A percentile compares a stretch with the other conserved stretches of the same genome.
Conservation (phyloP, 192 early-diverging fungal genomes). For the Coemansia sp. region DNA sequence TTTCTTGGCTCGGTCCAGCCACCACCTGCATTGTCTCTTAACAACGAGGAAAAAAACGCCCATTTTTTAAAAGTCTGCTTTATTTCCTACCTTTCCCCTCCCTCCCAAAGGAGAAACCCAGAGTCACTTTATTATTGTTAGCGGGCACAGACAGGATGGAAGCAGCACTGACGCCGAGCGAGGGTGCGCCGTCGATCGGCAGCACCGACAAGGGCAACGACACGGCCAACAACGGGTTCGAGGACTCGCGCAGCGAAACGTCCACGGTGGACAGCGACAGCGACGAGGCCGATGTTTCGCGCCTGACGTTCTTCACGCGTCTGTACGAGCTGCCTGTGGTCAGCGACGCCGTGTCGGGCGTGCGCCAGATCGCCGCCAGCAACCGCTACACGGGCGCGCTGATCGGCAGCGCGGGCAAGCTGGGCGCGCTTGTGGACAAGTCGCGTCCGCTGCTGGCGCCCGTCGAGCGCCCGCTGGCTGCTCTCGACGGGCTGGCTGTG, state of each 20-base stretch:
- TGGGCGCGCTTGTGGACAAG: conserved; percentile 39
- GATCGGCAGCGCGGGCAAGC: conserved; percentile 43
- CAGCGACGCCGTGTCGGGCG: conserved; percentile 49
- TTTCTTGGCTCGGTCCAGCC: conserved; percentile 4
- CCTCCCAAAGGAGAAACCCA: no score
- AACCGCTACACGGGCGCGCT: conserved; percentile 43
- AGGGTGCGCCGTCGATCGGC: conserved; percentile 7
- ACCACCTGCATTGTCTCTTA: background rate
- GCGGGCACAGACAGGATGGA: background rate
- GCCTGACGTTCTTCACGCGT: conserved; percentile 48
- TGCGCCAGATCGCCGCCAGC: conserved; percentile 50
- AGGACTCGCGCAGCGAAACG: conserved; percentile 55
- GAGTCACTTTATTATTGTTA: background rate
- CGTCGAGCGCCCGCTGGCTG: conserved; percentile 53
- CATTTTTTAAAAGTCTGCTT: background rate
- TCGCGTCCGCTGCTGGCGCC: conserved; percentile 45
- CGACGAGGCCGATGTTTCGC: conserved; percentile 32
- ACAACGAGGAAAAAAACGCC: background rate
- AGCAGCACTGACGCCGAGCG: conserved; percentile 12
- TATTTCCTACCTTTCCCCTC: background rate
- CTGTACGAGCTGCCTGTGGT: conserved; percentile 55
- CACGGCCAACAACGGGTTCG: conserved; percentile 9
- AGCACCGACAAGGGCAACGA: conserved; percentile 31
- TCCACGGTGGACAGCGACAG: conserved; percentile 51
- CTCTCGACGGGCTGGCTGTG: conserved; percentile 59